A percentile compares a stretch with the other conserved stretches of the same genome.
Conservation (phyloP, 768 basidiomycete species). For the Candolleomyces eurysporus region DNA sequence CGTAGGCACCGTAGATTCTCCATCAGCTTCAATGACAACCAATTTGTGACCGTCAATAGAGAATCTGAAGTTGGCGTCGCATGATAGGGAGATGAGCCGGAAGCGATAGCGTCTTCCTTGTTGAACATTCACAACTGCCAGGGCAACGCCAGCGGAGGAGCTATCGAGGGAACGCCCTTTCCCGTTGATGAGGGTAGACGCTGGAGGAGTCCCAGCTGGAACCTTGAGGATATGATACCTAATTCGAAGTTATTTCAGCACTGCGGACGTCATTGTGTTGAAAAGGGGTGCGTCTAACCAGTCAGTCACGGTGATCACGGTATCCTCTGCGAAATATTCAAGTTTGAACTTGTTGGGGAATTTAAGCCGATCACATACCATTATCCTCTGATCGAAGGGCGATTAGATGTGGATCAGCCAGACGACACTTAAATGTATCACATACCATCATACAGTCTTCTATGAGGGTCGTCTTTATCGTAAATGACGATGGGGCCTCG, state of each 20-base stretch:
- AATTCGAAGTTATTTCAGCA: constrained; percentile 14
- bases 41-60: constrained; percentile 47
- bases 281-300: constrained; percentile 27
- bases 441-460: constrained; percentile 14
- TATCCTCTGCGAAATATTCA: constrained; percentile 29
- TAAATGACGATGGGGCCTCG: constrained; percentile 49
- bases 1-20: constrained; percentile 10
- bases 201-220: constrained; percentile 19
- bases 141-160: constrained; percentile 20
- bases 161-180: constrained; percentile 40
- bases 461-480: constrained; percentile 37
- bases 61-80: constrained; percentile 42
- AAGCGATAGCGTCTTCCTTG: constrained; percentile 43
- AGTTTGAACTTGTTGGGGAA: background rate
- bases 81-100: constrained; percentile 45
- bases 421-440: too few species aligned
- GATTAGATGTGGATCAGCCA: too few species aligned
- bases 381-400: constrained; percentile 2
- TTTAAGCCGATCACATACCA: background rate
- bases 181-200: constrained; percentile 46
- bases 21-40: constrained; percentile 8
- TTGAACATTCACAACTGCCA: constrained; percentile 38
- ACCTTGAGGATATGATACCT: constrained; percentile 9
- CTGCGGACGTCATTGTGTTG: background rate
- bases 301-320: constrained; percentile 47